Conservation (phyloP, 73 alveolate species). For the Urostyla sp. region DNA sequence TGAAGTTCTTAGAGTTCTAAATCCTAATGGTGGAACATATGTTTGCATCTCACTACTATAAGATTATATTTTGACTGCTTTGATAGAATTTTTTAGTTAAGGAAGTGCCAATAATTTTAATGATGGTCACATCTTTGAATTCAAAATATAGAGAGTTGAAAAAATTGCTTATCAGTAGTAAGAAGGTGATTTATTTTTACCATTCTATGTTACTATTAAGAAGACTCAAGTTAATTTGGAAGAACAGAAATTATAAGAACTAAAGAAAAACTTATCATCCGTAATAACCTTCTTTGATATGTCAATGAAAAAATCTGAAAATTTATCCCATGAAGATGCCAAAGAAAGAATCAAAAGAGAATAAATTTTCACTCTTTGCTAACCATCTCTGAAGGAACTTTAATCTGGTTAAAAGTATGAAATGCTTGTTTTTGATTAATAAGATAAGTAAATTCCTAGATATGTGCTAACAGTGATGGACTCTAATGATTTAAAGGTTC, state of each 20-base stretch:
- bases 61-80: constrained; percentile 40
- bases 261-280: constrained; percentile 4
- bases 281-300: constrained; percentile 1
- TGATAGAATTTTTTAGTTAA: constrained; percentile 16
- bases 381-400: constrained; percentile 19
- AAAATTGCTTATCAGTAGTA: neutral
- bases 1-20: constrained; percentile 23
- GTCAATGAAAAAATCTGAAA: constrained; percentile 21
- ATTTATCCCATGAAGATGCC: neutral
- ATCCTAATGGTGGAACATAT: constrained; percentile 51
- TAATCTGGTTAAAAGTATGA: constrained; percentile 2
- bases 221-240: constrained; percentile 11
- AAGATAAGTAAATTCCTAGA: constrained; percentile 7
- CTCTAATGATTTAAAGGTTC: constrained; percentile 26
- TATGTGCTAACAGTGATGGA: constrained; percentile 45
- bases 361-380: constrained; percentile 1
- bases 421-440: constrained; percentile 35
- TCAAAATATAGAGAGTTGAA: constrained; percentile 35
- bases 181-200: constrained; percentile 4
- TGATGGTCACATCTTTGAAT: constrained; percentile 5
- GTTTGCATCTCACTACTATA: constrained; percentile 39
- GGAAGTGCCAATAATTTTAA: constrained; percentile 24
- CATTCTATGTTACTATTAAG: constrained; percentile 32
- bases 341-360: constrained; percentile 27
- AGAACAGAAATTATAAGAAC: constrained; percentile 20